Base-by-base conservation (phyloP, 106 monocot genomes). In the Allium fistulosum region DNA sequence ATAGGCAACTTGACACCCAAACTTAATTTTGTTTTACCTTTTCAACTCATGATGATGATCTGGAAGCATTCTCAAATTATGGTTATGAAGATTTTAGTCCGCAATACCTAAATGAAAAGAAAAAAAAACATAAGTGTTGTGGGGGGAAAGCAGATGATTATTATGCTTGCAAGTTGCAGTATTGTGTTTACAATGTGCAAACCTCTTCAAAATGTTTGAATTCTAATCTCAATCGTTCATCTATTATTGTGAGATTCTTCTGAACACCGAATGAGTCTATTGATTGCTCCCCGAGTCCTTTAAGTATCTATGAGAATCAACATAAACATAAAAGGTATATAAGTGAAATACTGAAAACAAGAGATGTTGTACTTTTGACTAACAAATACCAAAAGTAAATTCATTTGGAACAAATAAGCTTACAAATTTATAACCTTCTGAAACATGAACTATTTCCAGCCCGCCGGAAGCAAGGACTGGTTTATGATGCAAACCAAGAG, bases 151-250 rank as follows among this genome's bases (percentile, higher is more conserved):
- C 17, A 46, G 46, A 47, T 10, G 3, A 27, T 47, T 47, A 7
- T 46, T 63, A 37, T 37, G 5, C 2, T 37, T 37, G 5, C 37
- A 37, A 37, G 5, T 37, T 37, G 37, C 53, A 63, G 10, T 22
- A 47, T 17, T 47, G 3, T 15, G 46, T 8, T 46, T 7, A 47
- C 9, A 10, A 63, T 15, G 46, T 63, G 50, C 65, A 66, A 50
- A 66, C 65, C 65, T 66, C 65, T 66, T 66, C 65, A 51, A 66
- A 66, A 50, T 51, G 65, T 10, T 66, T 1, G 50, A 66, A 50
- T 66, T 66, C 65, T 51, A 12, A 22, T 51, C 17, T 66, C 51
- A 66, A 18, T 49, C 15, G 17, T 50, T 11, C 63, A 10, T 64
- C 47, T 8, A 1, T 7, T 16, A 48, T 48, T 47, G 46, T 1